phyloP scores from a whole-genome alignment of 331 rosid genomes.

The Ulmus americana region DNA sequence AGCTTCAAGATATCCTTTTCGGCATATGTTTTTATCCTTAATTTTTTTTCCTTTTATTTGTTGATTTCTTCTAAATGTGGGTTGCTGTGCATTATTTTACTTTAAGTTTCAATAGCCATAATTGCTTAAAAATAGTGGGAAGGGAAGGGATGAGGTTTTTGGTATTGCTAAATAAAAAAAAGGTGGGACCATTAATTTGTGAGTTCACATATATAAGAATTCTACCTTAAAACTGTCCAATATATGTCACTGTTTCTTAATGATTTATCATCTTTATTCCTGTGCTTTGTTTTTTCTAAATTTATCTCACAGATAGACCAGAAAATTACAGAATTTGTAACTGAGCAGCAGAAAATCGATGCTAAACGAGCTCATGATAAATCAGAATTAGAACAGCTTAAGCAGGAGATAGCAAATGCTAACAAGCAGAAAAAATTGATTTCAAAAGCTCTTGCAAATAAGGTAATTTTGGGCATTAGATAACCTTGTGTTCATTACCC shows the following conservation, averaged over 20 bases:
- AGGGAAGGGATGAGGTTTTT: too few species aligned
- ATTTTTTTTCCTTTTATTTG: background rate
- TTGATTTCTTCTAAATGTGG: background rate
- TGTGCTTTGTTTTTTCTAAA: constrained; percentile 48
- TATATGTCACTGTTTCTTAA: background rate
- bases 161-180: background rate
- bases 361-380: constrained; percentile 63
- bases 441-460: constrained; percentile 63
- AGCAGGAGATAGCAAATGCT: constrained; percentile 84
- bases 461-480: constrained; percentile 41
- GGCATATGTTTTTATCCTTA: background rate
- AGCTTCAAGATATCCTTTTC: constrained; percentile 88
- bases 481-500: background rate
- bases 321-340: constrained; percentile 64
- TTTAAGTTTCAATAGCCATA: background rate
- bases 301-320: constrained; percentile 78
- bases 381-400: constrained; percentile 79
- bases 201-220: background rate
- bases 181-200: background rate
- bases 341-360: constrained; percentile 93
- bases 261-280: background rate
- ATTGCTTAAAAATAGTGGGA: too few species aligned
- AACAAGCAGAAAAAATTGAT: constrained; percentile 63
- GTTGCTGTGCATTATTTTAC: background rate
- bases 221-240: background rate